Evolutionary conservation across 108 stramenopile species (phyloP).

Genomic region (Nannochloropsis granulata): DNA sequence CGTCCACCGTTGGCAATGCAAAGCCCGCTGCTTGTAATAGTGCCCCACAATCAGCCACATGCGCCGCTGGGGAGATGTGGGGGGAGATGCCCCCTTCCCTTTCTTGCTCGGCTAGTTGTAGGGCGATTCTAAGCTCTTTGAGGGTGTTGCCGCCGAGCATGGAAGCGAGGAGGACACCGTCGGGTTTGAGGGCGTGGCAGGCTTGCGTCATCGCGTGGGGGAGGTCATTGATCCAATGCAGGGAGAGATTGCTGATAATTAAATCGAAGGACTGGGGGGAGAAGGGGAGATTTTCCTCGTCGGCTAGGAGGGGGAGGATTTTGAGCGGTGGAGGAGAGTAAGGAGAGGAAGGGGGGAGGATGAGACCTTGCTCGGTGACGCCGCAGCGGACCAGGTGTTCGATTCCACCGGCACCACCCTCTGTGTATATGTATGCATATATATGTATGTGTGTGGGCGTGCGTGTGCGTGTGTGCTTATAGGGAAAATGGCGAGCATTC

Average conservation of each 20-base stretch:
- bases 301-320: slow-evolving; percentile 1
- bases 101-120: slow-evolving; percentile 54
- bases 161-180: slow-evolving; percentile 86
- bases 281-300: slow-evolving; percentile 44
- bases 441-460: neutral
- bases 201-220: slow-evolving; percentile 52
- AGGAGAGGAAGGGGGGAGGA: neutral
- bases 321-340: neutral
- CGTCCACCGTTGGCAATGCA: slow-evolving; percentile 77
- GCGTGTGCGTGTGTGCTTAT: neutral
- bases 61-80: slow-evolving; percentile 81
- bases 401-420: slow-evolving; percentile 34
- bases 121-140: slow-evolving; percentile 64
- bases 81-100: slow-evolving; percentile 70
- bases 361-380: slow-evolving; percentile 10
- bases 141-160: slow-evolving; percentile 85
- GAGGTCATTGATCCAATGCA: slow-evolving; percentile 95
- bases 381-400: slow-evolving; percentile 29
- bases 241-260: slow-evolving; percentile 48
- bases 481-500: neutral
- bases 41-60: slow-evolving; percentile 68
- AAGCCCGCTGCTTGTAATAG: slow-evolving; percentile 76
- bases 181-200: slow-evolving; percentile 67
- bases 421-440: neutral
- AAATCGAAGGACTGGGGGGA: slow-evolving; percentile 81